Evolutionary conservation across 805 yeast species (phyloP).

Genomic region (Starmerella lactis-condensi): DNA sequence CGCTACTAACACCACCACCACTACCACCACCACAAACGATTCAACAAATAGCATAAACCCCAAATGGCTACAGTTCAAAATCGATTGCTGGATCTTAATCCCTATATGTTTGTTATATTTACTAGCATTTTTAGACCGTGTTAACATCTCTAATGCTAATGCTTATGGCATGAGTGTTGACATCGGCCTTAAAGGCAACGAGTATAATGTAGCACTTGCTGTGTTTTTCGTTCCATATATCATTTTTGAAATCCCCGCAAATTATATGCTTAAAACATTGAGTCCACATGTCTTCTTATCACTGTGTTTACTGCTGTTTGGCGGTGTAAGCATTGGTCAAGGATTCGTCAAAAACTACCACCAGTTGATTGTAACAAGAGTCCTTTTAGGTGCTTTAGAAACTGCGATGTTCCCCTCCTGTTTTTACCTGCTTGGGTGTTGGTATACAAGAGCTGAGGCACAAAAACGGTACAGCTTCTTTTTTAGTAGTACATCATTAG

Average conservation of each 20-base stretch:
- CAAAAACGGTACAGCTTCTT: constrained; percentile 53
- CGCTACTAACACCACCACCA: no score
- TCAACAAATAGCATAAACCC: constrained; percentile 40
- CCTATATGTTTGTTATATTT: constrained; percentile 60
- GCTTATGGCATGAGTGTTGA: constrained; percentile 47
- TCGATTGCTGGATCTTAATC: constrained; percentile 53
- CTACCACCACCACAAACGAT: no score
- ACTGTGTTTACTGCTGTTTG: constrained; percentile 41
- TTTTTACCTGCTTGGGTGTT: constrained; percentile 48
- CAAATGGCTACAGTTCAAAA: constrained; percentile 38
- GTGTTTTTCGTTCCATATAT: constrained; percentile 58
- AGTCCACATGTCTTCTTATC: constrained; percentile 50
- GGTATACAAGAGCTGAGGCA: constrained; percentile 45
- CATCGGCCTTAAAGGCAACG: constrained; percentile 35
- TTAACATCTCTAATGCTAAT: constrained; percentile 65
- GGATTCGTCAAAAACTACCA: constrained; percentile 45
- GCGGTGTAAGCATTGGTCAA: constrained; percentile 44
- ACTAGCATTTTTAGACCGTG: constrained; percentile 62
- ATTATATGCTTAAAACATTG: constrained; percentile 38
- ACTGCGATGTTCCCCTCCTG: constrained; percentile 60
- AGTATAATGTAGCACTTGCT: constrained; percentile 46
- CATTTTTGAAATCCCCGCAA: constrained; percentile 44
- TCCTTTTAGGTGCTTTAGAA: constrained; percentile 49
- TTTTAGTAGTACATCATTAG: constrained; percentile 52
- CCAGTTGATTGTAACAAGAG: constrained; percentile 42